phyloP scores from a whole-genome alignment of 495 filamentous ascomycete species.

The Penicillium parvum region DNA sequence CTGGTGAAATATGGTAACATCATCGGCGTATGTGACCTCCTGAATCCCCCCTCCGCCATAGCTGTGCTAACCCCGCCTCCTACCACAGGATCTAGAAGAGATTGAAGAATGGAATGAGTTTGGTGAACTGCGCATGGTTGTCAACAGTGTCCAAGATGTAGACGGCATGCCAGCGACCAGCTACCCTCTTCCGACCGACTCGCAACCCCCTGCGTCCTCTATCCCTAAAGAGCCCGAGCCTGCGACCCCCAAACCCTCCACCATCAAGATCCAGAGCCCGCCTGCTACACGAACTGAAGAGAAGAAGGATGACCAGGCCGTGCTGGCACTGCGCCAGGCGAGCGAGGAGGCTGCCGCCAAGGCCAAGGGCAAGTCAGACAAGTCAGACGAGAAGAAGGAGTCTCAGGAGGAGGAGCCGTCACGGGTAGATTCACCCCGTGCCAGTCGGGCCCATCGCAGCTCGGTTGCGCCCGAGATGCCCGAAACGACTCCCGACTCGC shows the following conservation, averaged over 20 bases:
- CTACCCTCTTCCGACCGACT: conserved; percentile 33
- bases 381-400: conserved; percentile 8
- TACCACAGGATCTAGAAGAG: conserved; percentile 75
- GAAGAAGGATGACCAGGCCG: conserved; percentile 34
- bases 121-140: conserved; percentile 83
- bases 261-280: conserved; percentile 43
- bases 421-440: conserved; percentile 4
- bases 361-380: conserved; percentile 35
- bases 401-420: neutral
- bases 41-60: neutral
- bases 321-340: conserved; percentile 58
- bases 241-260: conserved; percentile 32
- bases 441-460: conserved; percentile 11
- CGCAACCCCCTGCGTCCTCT: conserved; percentile 29
- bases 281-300: conserved; percentile 30
- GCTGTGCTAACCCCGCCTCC: conserved; percentile 2
- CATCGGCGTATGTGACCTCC: conserved; percentile 64
- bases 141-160: conserved; percentile 47
- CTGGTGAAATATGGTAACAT: conserved; percentile 84
- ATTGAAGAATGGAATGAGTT: conserved; percentile 99
- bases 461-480: conserved; percentile 35
- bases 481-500: conserved; percentile 28
- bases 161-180: conserved; percentile 42
- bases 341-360: conserved; percentile 68
- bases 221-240: conserved; percentile 32